Conservation (phyloP, 108 stramenopile genomes). For the Hondaea fermentalgiana region DNA sequence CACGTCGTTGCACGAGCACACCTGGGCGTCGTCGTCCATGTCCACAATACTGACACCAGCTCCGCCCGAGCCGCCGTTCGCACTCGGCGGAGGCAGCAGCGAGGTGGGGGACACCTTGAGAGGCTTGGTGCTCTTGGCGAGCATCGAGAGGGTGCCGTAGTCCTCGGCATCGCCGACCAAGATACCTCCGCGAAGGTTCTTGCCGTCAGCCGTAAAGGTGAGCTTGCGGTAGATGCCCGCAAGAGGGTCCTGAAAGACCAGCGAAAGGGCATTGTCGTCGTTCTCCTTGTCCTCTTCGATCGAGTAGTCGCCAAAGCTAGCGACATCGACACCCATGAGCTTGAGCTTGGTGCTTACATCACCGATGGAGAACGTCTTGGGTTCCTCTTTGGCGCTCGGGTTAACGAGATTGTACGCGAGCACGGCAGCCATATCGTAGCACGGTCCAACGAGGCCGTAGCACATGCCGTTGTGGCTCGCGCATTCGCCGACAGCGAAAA, state of each 20-base stretch:
- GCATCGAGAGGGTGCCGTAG: conserved; percentile 68
- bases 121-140: conserved; percentile 50
- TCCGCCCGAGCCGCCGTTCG: conserved; percentile 42
- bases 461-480: conserved; percentile 82
- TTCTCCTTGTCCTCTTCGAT: conserved; percentile 11
- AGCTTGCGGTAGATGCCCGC: conserved; percentile 78
- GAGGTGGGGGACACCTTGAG: conserved; percentile 53
- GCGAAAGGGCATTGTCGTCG: conserved; percentile 56
- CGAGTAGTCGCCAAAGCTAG: conserved; percentile 77
- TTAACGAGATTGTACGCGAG: conserved; percentile 59
- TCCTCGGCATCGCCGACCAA: conserved; percentile 81
- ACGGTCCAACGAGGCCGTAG: conserved; percentile 83
- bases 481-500: conserved; percentile 82
- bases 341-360: conserved; percentile 88
- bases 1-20: conserved; percentile 87
- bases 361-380: conserved; percentile 62
- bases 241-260: conserved; percentile 80
- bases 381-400: background rate
- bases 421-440: conserved; percentile 76
- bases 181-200: conserved; percentile 74
- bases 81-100: conserved; percentile 60
- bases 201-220: conserved; percentile 82
- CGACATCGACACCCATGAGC: conserved; percentile 86
- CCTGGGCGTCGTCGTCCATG: conserved; percentile 62
- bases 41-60: conserved; percentile 37